Percentiles rank a stretch among this genome's conserved stretches.
These are phyloP conservation scores for Sporisorium reilianum DNA, from an alignment of 1,284 basidiomycete species.

Conservation along the genomic window DNA sequence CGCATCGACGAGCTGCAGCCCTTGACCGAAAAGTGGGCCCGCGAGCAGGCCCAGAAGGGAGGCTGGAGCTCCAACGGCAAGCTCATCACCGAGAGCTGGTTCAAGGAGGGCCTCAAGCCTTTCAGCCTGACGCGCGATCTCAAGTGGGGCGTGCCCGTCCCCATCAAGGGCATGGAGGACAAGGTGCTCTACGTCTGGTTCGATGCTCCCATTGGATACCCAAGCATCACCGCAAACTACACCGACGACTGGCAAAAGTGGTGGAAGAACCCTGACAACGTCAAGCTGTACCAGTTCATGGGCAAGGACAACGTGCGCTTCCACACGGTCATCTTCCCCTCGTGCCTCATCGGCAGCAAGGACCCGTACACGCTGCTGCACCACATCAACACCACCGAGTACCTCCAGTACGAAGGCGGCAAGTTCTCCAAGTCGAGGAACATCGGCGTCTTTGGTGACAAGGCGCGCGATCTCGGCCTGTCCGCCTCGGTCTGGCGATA, in stretches of 20 bases:
- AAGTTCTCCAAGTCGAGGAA: slow-evolving; percentile 99
- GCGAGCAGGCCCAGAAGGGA: slow-evolving; percentile 80
- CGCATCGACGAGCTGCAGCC: slow-evolving; percentile 87
- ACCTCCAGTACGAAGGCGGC: slow-evolving; percentile 97
- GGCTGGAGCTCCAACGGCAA: slow-evolving; percentile 94
- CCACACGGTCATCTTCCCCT: slow-evolving; percentile 96
- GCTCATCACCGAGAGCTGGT: slow-evolving; percentile 89
- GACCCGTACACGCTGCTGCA: slow-evolving; percentile 93
- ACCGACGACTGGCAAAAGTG: slow-evolving; percentile 94
- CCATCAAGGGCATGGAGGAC: slow-evolving; percentile 82
- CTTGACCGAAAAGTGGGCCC: slow-evolving; percentile 88
- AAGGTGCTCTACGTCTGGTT: slow-evolving; percentile 98
- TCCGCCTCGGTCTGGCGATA: slow-evolving; percentile 96
- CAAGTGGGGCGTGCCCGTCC: slow-evolving; percentile 96
- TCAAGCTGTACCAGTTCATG: slow-evolving; percentile 98
- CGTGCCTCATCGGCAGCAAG: slow-evolving; percentile 88
- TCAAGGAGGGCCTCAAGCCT: slow-evolving; percentile 87
- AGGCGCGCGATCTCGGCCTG: slow-evolving; percentile 91
- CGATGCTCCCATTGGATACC: slow-evolving; percentile 96
- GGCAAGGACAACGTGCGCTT: slow-evolving; percentile 84
- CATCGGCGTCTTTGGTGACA: slow-evolving; percentile 96
- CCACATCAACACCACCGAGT: slow-evolving; percentile 96
- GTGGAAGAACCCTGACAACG: slow-evolving; percentile 95
- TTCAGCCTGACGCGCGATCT: slow-evolving; percentile 94
- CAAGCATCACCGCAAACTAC: slow-evolving; percentile 96